Percentiles rank a stretch among this genome's conserved stretches.
Evolutionary conservation across 495 filamentous ascomycete species (phyloP).

Genomic region (Arthonia radiata): DNA sequence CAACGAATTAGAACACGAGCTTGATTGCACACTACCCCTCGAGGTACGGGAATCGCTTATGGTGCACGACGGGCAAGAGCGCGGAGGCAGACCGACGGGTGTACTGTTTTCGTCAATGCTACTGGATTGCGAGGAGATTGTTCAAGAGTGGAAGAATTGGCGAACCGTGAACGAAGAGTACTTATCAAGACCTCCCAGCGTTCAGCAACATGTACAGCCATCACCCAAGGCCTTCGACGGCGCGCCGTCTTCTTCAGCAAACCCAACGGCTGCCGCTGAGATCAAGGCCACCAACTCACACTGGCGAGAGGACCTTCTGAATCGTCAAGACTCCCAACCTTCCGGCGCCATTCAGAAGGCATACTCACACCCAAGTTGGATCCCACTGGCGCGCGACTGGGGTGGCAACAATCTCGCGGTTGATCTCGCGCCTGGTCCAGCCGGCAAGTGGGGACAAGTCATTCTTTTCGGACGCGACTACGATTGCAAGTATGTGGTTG

Average conservation of each 20-base stretch:
- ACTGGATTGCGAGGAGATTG: conserved; percentile 92
- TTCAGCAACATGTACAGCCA: conserved; percentile 18
- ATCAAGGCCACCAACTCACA: conserved; percentile 31
- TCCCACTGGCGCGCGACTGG: conserved; percentile 91
- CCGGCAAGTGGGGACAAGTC: conserved; percentile 83
- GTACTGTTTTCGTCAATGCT: conserved; percentile 87
- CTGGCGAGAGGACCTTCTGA: conserved; percentile 69
- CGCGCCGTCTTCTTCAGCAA: conserved; percentile 22
- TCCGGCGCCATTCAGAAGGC: conserved; percentile 68
- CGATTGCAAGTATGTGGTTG: conserved; percentile 91
- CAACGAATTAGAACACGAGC: conserved; percentile 86
- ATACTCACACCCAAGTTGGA: conserved; percentile 89
- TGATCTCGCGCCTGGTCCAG: conserved; percentile 77
- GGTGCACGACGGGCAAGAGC: conserved; percentile 87
- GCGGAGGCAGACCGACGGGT: conserved; percentile 72
- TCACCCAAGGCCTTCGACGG: conserved; percentile 46
- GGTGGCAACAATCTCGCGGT: conserved; percentile 91
- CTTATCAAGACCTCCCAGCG: conserved; percentile 28
- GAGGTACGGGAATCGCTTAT: conserved; percentile 83
- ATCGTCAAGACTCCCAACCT: conserved; percentile 73
- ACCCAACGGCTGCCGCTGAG: conserved; percentile 10
- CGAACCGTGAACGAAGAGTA: conserved; percentile 75
- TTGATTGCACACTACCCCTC: conserved; percentile 82
- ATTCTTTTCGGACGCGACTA: conserved; percentile 95
- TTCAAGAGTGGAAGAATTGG: conserved; percentile 97